Evolutionary conservation across 441 rosid species (phyloP).

Genomic region (Gossypium schwendimanii): DNA sequence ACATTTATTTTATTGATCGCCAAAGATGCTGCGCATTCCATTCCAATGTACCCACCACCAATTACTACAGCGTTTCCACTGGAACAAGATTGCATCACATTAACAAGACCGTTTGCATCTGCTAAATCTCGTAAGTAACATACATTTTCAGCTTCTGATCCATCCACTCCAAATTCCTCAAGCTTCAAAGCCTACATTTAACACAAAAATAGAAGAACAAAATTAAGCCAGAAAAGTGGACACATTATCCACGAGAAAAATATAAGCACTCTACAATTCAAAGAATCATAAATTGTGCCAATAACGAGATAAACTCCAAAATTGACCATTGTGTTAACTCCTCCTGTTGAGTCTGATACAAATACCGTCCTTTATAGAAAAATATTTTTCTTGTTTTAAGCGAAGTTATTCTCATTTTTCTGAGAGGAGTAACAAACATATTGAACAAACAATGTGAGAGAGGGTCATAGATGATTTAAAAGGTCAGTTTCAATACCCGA

Average conservation of each 20-base stretch:
- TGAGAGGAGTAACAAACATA: not conserved
- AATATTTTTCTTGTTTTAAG: not conserved
- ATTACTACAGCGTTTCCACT: conserved; percentile 84
- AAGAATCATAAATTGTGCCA: not conserved
- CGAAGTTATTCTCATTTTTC: not conserved
- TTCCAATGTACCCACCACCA: conserved; percentile 95
- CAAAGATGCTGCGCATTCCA: conserved; percentile 97
- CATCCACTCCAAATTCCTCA: conserved; percentile 87
- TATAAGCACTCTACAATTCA: not conserved
- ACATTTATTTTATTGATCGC: conserved; percentile 82
- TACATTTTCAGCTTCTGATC: conserved; percentile 81
- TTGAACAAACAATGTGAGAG: no score
- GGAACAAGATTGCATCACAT: conserved; percentile 50
- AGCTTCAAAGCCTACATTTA: conserved; percentile 73
- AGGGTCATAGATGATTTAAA: conserved; percentile 7
- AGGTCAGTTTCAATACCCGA: conserved; percentile 64
- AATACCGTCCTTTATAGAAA: not conserved
- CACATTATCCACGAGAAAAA: not conserved
- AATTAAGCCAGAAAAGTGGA: not conserved
- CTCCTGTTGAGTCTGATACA: not conserved
- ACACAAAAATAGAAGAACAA: not conserved
- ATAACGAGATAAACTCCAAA: not conserved
- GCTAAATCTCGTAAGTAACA: conserved; percentile 78
- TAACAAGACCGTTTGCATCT: conserved; percentile 76
- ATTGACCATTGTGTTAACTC: no score